Evolutionary conservation across 805 yeast species (phyloP).

Genomic region (Limtongia smithiae): DNA sequence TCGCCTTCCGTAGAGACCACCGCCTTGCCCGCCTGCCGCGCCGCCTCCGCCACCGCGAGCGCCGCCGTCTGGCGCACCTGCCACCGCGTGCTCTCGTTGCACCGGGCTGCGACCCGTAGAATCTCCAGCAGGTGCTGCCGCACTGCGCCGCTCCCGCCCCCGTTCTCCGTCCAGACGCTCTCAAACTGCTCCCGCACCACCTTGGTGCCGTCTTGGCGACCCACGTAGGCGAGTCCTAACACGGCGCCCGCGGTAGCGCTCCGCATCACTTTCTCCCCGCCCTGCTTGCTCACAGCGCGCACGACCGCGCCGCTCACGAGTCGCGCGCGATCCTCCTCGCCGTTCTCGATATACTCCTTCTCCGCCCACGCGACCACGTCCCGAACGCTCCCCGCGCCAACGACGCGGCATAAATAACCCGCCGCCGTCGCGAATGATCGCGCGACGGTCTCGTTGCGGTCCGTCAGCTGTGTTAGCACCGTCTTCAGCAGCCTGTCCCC

Average conservation of each 20-base stretch:
- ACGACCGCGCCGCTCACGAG: conserved; percentile 37
- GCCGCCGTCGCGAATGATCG: conserved; percentile 74
- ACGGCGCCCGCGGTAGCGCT: conserved; percentile 61
- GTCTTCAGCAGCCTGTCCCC: conserved; percentile 62
- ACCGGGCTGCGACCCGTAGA: conserved; percentile 45
- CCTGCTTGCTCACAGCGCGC: conserved; percentile 62
- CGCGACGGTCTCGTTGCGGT: conserved; percentile 68
- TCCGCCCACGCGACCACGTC: conserved; percentile 52
- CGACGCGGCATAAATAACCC: conserved; percentile 70
- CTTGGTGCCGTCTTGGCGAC: conserved; percentile 58
- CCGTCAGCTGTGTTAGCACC: conserved; percentile 57
- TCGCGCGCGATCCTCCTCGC: conserved; percentile 43
- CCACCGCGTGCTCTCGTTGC: conserved; percentile 59
- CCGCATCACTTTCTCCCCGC: conserved; percentile 62
- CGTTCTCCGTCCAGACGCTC: conserved; percentile 73
- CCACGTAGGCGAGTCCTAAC: conserved; percentile 76
- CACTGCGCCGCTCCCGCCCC: conserved; percentile 69
- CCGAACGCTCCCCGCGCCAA: conserved; percentile 50
- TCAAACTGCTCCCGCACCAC: conserved; percentile 50
- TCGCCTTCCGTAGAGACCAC: conserved; percentile 3
- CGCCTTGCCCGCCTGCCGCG: conserved; percentile 48
- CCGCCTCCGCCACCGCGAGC: conserved; percentile 56
- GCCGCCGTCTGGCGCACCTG: conserved; percentile 68
- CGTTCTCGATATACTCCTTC: conserved; percentile 58
- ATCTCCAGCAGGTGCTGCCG: conserved; percentile 70